Evolutionary conservation across 306 rosid genomes (phyloP), one percentile per base, ranked within the genome.

Genomic region (Fragaria iinumae): DNA sequence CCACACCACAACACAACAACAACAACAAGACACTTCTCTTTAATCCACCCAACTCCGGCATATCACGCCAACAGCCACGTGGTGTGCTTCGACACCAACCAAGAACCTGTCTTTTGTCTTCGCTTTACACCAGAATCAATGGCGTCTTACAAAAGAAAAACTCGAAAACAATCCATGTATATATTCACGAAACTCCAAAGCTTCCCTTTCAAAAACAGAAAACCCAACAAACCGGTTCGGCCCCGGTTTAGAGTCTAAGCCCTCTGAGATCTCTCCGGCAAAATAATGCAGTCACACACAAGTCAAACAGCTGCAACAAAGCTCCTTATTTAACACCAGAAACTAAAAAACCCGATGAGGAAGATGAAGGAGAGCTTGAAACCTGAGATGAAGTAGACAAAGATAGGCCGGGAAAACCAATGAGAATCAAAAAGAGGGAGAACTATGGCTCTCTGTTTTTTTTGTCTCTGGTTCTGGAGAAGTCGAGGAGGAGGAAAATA

Each of bases 1-100:
- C 45, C 45, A 43, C 36, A 12, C n/a, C 29, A 23, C 36, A 23
- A 23, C 32, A 57, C n/a, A n/a, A n/a, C n/a, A n/a, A n/a, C n/a
- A n/a, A 25, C 38, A 75, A 76, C 21, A 23, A 76, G 66, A 79
- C 80, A 77, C 82, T 73, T 80, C 79, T 68, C 59, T 62, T 67
- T 86, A 77, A 77, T 38, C 80, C 85, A 47, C 69, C 77, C 38
- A 83, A 82, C 82, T 82, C 75, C 86, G 80, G 91, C 89, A 86
- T 89, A 82, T 77, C 83, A 80, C 88, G 48, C 80, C 76, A 74
- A 50, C 67, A 69, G 50, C 65, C 80, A 76, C 82, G 83, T 70
- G 80, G 43, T 45, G 74, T 21, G 74, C 16, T 3, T 2, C 70
- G 39, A 72, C 57, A 74, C 53, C 68, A 75, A 56, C 49, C 25